Conservation (phyloP, 2,329 filamentous ascomycete genomes). For the Diaporthe capsici region DNA sequence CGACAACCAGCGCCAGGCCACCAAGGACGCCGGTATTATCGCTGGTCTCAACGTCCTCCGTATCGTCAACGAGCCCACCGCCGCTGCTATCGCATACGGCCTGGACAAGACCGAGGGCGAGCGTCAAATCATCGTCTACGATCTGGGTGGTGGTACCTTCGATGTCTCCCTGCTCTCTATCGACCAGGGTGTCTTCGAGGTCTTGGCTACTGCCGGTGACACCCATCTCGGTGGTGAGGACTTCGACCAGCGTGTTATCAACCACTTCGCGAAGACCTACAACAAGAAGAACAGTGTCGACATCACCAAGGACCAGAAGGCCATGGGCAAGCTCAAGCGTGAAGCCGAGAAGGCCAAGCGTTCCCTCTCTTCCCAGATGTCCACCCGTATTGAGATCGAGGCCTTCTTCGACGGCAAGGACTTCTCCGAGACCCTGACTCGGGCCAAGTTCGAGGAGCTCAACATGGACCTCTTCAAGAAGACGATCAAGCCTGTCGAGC, state of each 20-base stretch:
- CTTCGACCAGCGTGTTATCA: constrained; percentile 98
- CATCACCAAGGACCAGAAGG: constrained; percentile 93
- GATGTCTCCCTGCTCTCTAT: constrained; percentile 95
- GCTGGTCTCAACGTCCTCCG: constrained; percentile 95
- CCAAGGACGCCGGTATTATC: constrained; percentile 94
- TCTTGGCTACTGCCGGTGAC: constrained; percentile 94
- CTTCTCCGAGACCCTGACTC: constrained; percentile 97
- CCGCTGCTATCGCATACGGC: constrained; percentile 94
- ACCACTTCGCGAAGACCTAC: constrained; percentile 95
- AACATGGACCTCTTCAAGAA: constrained; percentile 99
- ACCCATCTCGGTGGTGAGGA: constrained; percentile 98
- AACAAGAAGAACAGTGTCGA: constrained; percentile 98
- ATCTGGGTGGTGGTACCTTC: constrained; percentile 94
- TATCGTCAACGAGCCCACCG: constrained; percentile 97
- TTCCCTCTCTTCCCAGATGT: constrained; percentile 94
- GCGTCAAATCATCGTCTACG: constrained; percentile 92
- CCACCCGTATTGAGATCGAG: constrained; percentile 95
- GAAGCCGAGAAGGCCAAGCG: constrained; percentile 99
- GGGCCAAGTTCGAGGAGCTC: constrained; percentile 99
- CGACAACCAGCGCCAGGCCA: constrained; percentile 96
- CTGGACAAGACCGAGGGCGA: constrained; percentile 88
- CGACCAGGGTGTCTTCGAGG: constrained; percentile 93
- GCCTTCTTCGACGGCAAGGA: constrained; percentile 97
- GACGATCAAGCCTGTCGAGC: constrained; percentile 98
- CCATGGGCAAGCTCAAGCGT: constrained; percentile 99